Percentiles rank a stretch among this genome's conserved stretches.
These are phyloP conservation scores for Pestalotiopsis sp. DNA, from an alignment of 2,329 filamentous ascomycete species.

Conservation along the genomic window DNA sequence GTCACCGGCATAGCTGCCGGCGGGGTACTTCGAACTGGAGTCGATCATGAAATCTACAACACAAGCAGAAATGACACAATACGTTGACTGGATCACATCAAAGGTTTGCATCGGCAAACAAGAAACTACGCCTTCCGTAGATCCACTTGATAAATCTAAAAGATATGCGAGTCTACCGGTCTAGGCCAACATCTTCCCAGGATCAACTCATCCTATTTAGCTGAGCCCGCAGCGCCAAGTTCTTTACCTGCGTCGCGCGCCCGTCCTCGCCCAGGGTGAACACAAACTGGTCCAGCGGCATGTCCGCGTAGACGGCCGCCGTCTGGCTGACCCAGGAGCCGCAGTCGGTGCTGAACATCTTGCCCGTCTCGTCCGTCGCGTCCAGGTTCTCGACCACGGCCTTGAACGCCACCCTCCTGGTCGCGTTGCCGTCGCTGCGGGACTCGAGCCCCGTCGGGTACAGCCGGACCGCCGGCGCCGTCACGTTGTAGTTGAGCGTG, in stretches of 20 bases:
- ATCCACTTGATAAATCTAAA: not conserved
- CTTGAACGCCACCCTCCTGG: constrained; percentile 23
- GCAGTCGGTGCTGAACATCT: constrained; percentile 31
- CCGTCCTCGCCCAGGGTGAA: constrained; percentile 24
- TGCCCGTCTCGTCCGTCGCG: constrained; percentile 16
- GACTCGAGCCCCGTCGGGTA: constrained; percentile 28
- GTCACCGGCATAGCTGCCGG: too few species aligned
- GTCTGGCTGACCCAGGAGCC: constrained; percentile 30
- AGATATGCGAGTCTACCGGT: not conserved
- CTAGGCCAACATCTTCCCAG: not conserved
- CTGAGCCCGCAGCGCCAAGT: constrained; percentile 25
- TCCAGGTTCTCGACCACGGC: constrained; percentile 28
- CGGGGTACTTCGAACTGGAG: too few species aligned
- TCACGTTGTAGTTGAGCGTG: constrained; percentile 27
- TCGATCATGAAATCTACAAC: too few species aligned
- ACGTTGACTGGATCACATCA: too few species aligned
- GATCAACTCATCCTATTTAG: constrained; percentile 15
- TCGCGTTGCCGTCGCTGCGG: constrained; percentile 10
- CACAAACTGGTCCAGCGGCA: constrained; percentile 31
- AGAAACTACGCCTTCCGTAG: not conserved
- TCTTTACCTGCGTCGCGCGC: constrained; percentile 22
- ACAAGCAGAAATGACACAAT: too few species aligned
- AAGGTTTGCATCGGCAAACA: too few species aligned
- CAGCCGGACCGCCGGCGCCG: constrained; percentile 24
- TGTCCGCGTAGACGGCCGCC: constrained; percentile 26